Conservation (phyloP, 2,329 filamentous ascomycete genomes). For the Cladosporium sp. region DNA sequence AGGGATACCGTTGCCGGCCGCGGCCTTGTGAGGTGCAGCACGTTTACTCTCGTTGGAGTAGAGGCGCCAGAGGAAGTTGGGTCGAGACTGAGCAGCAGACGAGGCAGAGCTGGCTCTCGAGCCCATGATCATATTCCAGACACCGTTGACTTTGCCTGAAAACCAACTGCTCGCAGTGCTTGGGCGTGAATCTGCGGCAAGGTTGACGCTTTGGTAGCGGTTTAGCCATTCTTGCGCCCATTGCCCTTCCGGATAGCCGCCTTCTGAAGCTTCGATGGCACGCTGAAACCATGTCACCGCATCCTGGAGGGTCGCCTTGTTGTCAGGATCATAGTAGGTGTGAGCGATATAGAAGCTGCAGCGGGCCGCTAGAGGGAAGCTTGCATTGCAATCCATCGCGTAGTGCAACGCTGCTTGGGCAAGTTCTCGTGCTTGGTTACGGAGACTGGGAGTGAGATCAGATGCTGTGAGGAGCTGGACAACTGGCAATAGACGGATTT, state of each 20-base stretch:
- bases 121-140: neutral
- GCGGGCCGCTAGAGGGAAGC: neutral
- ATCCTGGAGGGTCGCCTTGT: neutral
- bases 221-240: constrained; percentile 9
- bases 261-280: neutral
- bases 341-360: constrained; percentile 4
- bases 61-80: neutral
- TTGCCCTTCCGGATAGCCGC: neutral
- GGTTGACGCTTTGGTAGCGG: neutral
- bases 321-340: neutral
- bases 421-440: neutral
- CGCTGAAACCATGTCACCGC: constrained; percentile 4
- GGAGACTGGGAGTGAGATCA: neutral
- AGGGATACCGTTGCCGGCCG: neutral
- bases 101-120: neutral
- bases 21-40: neutral
- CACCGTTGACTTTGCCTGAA: neutral
- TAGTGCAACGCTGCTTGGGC: neutral
- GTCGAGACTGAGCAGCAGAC: neutral
- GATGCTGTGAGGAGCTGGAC: neutral
- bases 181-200: neutral
- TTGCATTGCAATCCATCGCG: neutral
- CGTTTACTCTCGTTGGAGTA: neutral
- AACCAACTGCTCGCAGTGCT: constrained; percentile 1
- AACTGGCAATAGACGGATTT: neutral